phyloP scores from a whole-genome alignment of 148 eudicot genomes.

The Rheum nobile region DNA sequence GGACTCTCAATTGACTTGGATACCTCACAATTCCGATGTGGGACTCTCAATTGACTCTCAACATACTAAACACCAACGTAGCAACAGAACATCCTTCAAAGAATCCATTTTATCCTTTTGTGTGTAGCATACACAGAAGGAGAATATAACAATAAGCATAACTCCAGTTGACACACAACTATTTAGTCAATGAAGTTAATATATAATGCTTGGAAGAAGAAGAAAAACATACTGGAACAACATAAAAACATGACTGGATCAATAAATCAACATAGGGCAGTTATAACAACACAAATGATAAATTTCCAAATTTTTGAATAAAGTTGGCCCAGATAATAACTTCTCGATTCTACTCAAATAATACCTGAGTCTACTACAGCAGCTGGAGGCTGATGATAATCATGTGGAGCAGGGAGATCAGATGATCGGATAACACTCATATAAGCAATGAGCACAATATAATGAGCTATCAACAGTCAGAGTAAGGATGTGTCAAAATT shows the following conservation, averaged over 20 bases:
- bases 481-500: constrained; percentile 15
- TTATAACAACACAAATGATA: not conserved
- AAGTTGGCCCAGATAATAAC: not conserved
- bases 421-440: constrained; percentile 37
- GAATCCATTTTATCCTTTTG: not conserved
- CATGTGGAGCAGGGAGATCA: constrained; percentile 34
- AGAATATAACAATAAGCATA: not conserved
- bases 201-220: not conserved
- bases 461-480: constrained; percentile 38
- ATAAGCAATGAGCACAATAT: constrained; percentile 45
- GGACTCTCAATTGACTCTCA: no score
- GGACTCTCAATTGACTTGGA: no score
- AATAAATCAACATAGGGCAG: not conserved
- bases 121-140: not conserved
- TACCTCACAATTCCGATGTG: no score
- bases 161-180: not conserved
- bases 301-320: not conserved
- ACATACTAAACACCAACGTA: not conserved
- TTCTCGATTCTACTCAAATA: not conserved
- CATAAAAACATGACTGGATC: not conserved
- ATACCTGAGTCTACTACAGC: constrained; percentile 50
- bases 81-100: not conserved
- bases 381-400: constrained; percentile 56
- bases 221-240: not conserved
- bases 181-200: not conserved